Evolutionary conservation across 2,329 filamentous ascomycete species (phyloP), one percentile per base, ranked within the genome.

Genomic region (Talaromyces amestolkiae): DNA sequence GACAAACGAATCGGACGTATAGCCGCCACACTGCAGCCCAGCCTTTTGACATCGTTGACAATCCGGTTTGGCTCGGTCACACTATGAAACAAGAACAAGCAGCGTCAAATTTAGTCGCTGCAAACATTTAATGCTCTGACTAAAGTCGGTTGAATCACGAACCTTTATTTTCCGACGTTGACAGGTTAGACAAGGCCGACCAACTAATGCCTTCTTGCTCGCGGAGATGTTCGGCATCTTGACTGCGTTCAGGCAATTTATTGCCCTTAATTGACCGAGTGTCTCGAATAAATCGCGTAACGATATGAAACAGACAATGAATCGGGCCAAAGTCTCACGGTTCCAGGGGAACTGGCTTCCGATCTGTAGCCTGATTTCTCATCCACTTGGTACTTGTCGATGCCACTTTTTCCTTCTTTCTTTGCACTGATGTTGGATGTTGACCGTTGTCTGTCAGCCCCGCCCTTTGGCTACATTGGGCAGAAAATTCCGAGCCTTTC

Each of bases 131-230:
- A 22, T 31, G 31, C 31, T 6, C 11, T 15, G 17, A 43, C 19
- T 19, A 62, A 47, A 62, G 24, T 41, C 13, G 27, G 15, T 10
- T 39, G 33, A 19, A 43, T 13, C 24, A 63, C 58, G 19, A 7
- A 66, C 64, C 61, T 66, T 66, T 41, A 66, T 66, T 37, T 66
- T 66, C 37, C 64, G 64, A n/a, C 61, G 59, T 53, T 62, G 64
- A 35, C 64, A 66, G 10, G 60, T 66, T 24, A 66, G 58, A 39
- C 64, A 66, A 15, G 64, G 64, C n/a, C 64, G 59, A 7, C 64
- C 64, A 53, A 66, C 33, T 15, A 66, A 35, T 11, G 64, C 64
- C 33, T 62, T 63, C 51, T 45, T 54, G 24, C 53, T 62, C 13
- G 61, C 64, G 15, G 64, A 62, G 10, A 66, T 63, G 56, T 66